Evolutionary conservation across 2,329 filamentous ascomycete genomes (phyloP).

Genomic region (Clonostachys byssicola): DNA sequence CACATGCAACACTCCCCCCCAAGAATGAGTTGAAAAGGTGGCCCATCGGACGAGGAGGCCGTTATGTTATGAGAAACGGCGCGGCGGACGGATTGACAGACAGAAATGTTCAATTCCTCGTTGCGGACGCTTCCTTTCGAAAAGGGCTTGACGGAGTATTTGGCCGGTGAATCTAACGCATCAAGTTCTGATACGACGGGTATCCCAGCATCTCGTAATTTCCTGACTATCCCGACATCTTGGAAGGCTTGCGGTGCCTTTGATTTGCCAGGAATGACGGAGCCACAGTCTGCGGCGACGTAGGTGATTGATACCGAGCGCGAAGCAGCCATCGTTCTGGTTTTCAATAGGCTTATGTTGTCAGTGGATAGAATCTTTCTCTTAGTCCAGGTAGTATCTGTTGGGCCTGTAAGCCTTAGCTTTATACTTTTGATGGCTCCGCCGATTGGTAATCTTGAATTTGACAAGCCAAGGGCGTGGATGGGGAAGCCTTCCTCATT

Average conservation of each 20-base stretch:
- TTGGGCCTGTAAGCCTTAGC: too few species aligned
- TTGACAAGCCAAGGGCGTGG: too few species aligned
- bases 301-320: slow-evolving; percentile 5
- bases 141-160: neutral
- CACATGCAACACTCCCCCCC: neutral
- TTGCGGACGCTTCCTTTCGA: neutral
- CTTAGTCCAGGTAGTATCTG: too few species aligned
- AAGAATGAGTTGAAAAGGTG: neutral
- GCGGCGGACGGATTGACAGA: neutral
- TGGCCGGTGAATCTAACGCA: neutral
- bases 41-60: neutral
- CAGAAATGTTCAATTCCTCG: neutral
- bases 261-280: slow-evolving; percentile 13
- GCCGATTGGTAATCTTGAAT: too few species aligned
- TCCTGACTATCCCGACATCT: slow-evolving; percentile 3
- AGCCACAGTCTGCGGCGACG: slow-evolving; percentile 12
- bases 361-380: too few species aligned
- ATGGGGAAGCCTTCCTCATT: too few species aligned
- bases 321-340: too few species aligned
- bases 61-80: too few species aligned
- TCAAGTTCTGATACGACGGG: neutral
- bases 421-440: too few species aligned
- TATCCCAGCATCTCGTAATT: neutral
- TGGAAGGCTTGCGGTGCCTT: slow-evolving; percentile 11
- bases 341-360: too few species aligned